Percentiles rank a stretch among this genome's conserved stretches.
phyloP scores from a whole-genome alignment of 2,329 filamentous ascomycete genomes.

The Pestalotiopsis sp. region DNA sequence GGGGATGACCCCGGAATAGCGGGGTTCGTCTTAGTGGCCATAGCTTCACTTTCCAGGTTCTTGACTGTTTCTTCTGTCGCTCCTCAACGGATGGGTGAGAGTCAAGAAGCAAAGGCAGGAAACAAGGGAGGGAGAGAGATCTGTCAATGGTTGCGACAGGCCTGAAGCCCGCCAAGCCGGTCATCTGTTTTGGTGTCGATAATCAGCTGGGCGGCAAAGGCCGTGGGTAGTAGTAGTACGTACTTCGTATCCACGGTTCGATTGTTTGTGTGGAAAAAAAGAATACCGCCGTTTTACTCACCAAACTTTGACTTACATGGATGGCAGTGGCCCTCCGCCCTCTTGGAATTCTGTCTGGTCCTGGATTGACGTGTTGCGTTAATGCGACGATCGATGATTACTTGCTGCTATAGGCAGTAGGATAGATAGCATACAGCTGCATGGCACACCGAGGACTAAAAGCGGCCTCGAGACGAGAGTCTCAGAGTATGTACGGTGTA shows the following conservation, averaged over 20 bases:
- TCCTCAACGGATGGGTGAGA: background rate
- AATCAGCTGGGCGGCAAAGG: background rate
- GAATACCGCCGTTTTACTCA: background rate
- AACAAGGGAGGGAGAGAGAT: background rate
- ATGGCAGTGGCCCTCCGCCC: background rate
- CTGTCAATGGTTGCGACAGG: constrained; percentile 11
- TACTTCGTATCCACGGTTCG: background rate
- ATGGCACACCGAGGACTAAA: background rate
- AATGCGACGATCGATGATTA: background rate
- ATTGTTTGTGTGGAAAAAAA: background rate
- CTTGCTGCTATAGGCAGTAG: background rate
- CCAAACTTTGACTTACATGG: background rate
- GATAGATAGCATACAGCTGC: background rate
- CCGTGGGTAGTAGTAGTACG: too few relatives aligned
- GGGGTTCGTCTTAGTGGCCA: background rate
- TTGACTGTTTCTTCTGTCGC: background rate
- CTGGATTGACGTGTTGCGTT: background rate
- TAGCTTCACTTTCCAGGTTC: background rate
- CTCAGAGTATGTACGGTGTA: background rate
- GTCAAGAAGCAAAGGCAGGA: too few relatives aligned
- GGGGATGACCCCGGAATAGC: background rate
- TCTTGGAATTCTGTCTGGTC: background rate
- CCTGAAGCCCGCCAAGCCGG: background rate
- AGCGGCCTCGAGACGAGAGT: background rate
- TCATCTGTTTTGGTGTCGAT: background rate